These are phyloP conservation scores for Aquilaria yunnanensis DNA, from an alignment of 345 rosid species.

Conservation along the genomic window DNA sequence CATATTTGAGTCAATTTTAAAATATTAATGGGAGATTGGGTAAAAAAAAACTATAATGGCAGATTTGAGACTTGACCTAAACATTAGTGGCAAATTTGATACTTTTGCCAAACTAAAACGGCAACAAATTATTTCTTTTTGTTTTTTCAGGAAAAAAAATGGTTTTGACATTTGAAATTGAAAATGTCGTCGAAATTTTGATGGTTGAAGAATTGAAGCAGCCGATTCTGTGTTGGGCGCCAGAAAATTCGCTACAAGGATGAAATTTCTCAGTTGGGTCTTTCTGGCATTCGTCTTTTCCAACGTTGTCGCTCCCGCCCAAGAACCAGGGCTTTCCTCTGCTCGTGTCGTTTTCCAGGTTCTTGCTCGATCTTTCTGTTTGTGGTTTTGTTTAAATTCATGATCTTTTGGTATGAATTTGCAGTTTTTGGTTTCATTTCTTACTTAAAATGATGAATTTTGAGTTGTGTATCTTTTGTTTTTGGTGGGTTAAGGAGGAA, in stretches of 20 bases:
- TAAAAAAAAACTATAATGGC: no score
- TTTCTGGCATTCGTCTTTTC: constrained; percentile 20
- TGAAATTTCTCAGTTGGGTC: constrained; percentile 23
- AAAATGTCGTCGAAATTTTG: constrained; percentile 6
- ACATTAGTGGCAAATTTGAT: no score
- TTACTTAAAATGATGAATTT: not conserved
- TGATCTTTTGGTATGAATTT: not conserved
- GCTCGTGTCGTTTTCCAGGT: constrained; percentile 97
- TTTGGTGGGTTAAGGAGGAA: not conserved
- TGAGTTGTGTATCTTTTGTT: not conserved
- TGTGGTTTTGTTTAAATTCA: not conserved
- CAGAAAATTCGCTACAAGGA: not conserved
- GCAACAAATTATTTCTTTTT: no score
- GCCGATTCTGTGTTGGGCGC: not conserved
- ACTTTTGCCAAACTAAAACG: no score
- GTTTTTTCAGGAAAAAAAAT: no score
- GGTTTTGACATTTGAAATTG: no score
- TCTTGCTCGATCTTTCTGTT: constrained; percentile 2
- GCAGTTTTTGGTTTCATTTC: not conserved
- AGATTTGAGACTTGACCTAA: no score
- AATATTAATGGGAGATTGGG: no score
- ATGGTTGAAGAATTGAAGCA: not conserved
- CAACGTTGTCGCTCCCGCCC: constrained; percentile 25
- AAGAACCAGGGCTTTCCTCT: constrained; percentile 72
- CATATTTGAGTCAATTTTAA: no score